Percentiles rank a stretch among this genome's conserved stretches.
phyloP scores from a whole-genome alignment of 495 filamentous ascomycete species.

The Aspergillus sparsus region DNA sequence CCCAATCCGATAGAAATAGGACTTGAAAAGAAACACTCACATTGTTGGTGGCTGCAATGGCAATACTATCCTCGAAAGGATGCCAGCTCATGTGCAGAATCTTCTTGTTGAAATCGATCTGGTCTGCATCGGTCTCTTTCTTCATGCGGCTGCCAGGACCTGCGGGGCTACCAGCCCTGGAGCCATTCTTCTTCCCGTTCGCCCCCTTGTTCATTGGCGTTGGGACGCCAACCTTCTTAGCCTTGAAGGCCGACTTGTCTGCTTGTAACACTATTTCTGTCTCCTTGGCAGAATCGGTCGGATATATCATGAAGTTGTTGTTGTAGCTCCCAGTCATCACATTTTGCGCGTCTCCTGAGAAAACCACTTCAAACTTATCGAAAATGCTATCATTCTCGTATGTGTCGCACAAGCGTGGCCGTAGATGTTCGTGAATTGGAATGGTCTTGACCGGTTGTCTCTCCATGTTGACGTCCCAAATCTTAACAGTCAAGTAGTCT shows the following conservation, averaged over 20 bases:
- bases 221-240: conserved; percentile 97
- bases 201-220: conserved; percentile 89
- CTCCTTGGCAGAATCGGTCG: conserved; percentile 91
- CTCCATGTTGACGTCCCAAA: conserved; percentile 99
- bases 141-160: conserved; percentile 92
- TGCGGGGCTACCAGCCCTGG: conserved; percentile 86
- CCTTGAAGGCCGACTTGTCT: conserved; percentile 98
- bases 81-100: conserved; percentile 99
- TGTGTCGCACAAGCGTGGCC: conserved; percentile 92
- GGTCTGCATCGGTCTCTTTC: conserved; percentile 98
- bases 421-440: conserved; percentile 95
- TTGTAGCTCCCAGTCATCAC: conserved; percentile 99
- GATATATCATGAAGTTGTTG: conserved; percentile 99
- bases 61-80: conserved; percentile 99
- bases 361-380: conserved; percentile 99
- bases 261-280: conserved; percentile 97
- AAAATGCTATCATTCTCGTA: conserved; percentile 99
- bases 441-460: conserved; percentile 96
- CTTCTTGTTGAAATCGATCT: conserved; percentile 99
- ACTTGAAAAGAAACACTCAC: conserved; percentile 56
- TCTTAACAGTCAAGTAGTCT: conserved; percentile 98
- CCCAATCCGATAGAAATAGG: not conserved
- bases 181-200: conserved; percentile 79
- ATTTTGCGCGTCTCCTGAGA: conserved; percentile 96
- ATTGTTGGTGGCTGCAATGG: conserved; percentile 98